Evolutionary conservation across 768 basidiomycete species (phyloP).

Genomic region (Pleurotus giganteus): DNA sequence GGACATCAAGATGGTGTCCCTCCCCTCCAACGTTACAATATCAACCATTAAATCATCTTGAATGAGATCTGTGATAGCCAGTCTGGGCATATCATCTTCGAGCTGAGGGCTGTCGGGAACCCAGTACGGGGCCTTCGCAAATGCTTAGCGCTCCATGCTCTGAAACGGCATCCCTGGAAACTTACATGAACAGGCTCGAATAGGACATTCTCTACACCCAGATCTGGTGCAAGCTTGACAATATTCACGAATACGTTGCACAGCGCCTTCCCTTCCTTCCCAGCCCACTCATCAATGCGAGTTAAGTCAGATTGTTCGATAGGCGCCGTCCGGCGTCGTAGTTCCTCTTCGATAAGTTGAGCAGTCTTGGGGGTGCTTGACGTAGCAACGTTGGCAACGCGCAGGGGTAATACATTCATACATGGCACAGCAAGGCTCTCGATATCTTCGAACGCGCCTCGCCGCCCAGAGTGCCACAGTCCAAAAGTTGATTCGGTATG

Average conservation of each 20-base stretch:
- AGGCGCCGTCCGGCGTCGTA: constrained; percentile 33
- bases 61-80: constrained; percentile 21
- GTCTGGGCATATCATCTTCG: constrained; percentile 14
- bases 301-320: constrained; percentile 39
- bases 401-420: constrained; percentile 41
- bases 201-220: constrained; percentile 14
- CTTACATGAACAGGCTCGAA: constrained; percentile 34
- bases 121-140: constrained; percentile 31
- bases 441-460: constrained; percentile 29
- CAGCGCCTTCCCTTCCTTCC: constrained; percentile 27
- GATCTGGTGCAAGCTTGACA: constrained; percentile 31
- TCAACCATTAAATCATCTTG: constrained; percentile 31
- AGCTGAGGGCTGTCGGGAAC: constrained; percentile 23
- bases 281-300: constrained; percentile 35
- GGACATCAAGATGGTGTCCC: constrained; percentile 29
- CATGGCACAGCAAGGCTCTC: constrained; percentile 42
- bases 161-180: background rate
- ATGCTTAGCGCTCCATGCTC: background rate
- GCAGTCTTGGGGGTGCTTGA: constrained; percentile 25
- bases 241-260: constrained; percentile 46
- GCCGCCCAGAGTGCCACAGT: constrained; percentile 46
- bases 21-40: constrained; percentile 20
- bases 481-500: constrained; percentile 34
- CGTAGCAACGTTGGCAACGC: constrained; percentile 20
- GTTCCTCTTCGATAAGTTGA: constrained; percentile 29